Percentiles rank a stretch among this genome's conserved stretches.
Conservation (phyloP, 305 asterid species). For the Rubia occidens region DNA sequence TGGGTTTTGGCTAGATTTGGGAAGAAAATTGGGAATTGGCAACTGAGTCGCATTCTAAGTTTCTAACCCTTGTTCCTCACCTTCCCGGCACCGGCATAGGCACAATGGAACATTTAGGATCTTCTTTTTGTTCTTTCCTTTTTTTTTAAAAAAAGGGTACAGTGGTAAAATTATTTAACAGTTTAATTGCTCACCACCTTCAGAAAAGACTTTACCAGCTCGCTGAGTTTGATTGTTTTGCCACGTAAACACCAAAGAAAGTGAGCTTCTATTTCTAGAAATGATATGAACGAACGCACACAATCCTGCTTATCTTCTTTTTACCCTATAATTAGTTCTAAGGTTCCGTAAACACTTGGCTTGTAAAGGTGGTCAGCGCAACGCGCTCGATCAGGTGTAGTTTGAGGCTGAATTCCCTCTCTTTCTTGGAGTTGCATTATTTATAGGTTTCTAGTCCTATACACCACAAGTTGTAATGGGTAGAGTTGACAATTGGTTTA, state of each 20-base stretch:
- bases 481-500: too few species aligned
- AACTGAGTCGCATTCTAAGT: background rate
- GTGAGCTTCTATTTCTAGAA: background rate
- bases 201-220: background rate
- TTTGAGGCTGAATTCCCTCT: too few species aligned
- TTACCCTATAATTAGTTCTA: too few species aligned
- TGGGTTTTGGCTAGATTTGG: background rate
- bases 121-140: background rate
- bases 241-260: background rate
- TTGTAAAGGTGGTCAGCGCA: too few species aligned
- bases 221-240: background rate
- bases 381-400: too few species aligned
- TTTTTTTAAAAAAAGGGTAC: background rate
- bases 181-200: background rate
- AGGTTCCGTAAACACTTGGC: too few species aligned
- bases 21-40: background rate
- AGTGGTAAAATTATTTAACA: background rate
- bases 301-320: background rate
- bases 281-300: background rate
- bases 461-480: too few species aligned
- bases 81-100: background rate
- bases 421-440: too few species aligned
- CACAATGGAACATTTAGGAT: background rate
- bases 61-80: slow-evolving; percentile 4
- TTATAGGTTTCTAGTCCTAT: too few species aligned